Base-by-base conservation (phyloP, 805 yeast species). In the Candida patagonica region DNA sequence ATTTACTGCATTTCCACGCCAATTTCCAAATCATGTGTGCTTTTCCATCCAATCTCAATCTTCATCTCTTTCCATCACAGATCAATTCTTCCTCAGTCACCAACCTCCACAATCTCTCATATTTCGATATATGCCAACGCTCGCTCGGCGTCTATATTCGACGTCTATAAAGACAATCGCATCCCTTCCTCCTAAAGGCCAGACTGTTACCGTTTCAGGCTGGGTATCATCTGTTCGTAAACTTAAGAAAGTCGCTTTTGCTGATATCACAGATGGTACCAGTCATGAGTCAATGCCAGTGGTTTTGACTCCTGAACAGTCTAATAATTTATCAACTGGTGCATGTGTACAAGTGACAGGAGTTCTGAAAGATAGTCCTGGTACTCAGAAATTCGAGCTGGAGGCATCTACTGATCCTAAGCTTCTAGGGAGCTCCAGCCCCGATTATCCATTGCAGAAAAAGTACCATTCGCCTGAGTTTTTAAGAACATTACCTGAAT, bases 211-310 rank as follows among this genome's bases (percentile, higher is more conserved):
- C 2, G 67, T 83, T 4, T 64, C 68, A 21, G 98, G 97, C 1
- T 79, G 85, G 79, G 71, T 92, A 17, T 74, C 74, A 40, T 71
- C 87, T 0, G 73, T 85, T 1, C 70, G 96, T 37, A 59, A 69
- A 6, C 71, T 86, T 55, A 87, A 87, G 54, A 80, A 78, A 40
- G 68, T 83, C 3, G 81, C 86, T 0, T 92, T 92, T 58, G 63
- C 87, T 3, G 95, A 86, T 52, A 48, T 92, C 8, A 61, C 71
- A 2, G 97, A 92, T 56, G 97, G 97, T 1, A 70, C 92, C 0
- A 63, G 73, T 1, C 62, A 69, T 24, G 46, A 62, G 22, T 67
- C 71, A 12, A 54, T 88, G 42, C 71, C 85, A 42, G 76, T 78
- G 0, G 59, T 78, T 3, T 59, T 68, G 66, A 50, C 49, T 13